Conservation (phyloP, 2,329 filamentous ascomycete species). For the Ceratocystis papillata region DNA sequence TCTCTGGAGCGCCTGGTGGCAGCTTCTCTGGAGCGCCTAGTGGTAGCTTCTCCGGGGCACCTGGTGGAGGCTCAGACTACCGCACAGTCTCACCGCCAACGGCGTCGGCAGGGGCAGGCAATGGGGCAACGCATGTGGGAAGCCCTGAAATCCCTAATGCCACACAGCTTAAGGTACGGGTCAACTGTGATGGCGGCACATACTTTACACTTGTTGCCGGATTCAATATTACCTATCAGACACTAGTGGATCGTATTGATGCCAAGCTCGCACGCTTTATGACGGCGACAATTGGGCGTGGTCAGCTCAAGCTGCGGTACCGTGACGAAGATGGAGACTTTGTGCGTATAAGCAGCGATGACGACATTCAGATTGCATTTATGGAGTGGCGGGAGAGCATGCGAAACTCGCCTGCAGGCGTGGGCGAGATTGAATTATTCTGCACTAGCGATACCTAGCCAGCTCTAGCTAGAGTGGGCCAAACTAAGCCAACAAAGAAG, state of each 20-base stretch:
- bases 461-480: background rate
- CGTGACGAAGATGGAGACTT: conserved; percentile 86
- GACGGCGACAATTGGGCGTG: conserved; percentile 68
- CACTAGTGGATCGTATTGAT: conserved; percentile 88
- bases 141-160: conserved; percentile 45
- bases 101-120: conserved; percentile 2
- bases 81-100: conserved; percentile 41
- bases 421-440: conserved; percentile 84
- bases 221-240: conserved; percentile 89
- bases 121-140: conserved; percentile 27
- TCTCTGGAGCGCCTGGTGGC: conserved; percentile 32
- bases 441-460: conserved; percentile 47
- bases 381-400: conserved; percentile 75
- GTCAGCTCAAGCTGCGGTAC: conserved; percentile 78
- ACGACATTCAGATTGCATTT: conserved; percentile 93
- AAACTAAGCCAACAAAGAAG: background rate
- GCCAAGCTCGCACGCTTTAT: conserved; percentile 85
- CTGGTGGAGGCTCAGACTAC: conserved; percentile 29
- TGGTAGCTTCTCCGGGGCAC: conserved; percentile 28
- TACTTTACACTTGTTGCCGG: conserved; percentile 94
- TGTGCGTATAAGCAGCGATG: conserved; percentile 87
- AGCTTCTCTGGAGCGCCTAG: conserved; percentile 31
- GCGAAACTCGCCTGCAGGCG: conserved; percentile 47
- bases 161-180: conserved; percentile 87
- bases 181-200: conserved; percentile 74